phyloP scores from a whole-genome alignment of 2,329 filamentous ascomycete species.

The Tolypocladium ophioglossoides region DNA sequence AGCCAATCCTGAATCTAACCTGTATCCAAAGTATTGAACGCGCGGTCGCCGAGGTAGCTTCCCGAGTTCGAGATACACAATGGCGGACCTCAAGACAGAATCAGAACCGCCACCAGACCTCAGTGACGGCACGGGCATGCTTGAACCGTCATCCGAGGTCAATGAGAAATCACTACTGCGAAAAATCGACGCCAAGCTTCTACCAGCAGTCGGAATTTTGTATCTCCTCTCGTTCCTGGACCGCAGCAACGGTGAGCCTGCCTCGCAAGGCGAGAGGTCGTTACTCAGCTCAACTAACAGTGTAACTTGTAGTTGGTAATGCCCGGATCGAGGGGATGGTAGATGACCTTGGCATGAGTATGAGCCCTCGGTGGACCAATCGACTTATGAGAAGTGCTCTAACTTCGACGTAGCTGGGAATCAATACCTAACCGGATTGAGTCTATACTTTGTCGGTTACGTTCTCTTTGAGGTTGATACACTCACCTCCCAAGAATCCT shows the following conservation, averaged over 20 bases:
- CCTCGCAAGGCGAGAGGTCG: slow-evolving; percentile 9
- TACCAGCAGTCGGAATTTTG: slow-evolving; percentile 43
- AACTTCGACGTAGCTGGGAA: slow-evolving; percentile 33
- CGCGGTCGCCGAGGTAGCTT: no score
- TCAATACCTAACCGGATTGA: slow-evolving; percentile 55
- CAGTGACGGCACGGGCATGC: no score
- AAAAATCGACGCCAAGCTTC: slow-evolving; percentile 40
- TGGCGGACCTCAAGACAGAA: no score
- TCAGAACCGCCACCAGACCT: no score
- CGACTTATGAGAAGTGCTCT: no score
- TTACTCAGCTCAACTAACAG: slow-evolving; percentile 14
- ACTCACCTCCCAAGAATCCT: no score
- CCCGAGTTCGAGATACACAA: no score
- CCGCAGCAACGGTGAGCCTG: slow-evolving; percentile 41
- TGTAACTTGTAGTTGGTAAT: slow-evolving; percentile 38
- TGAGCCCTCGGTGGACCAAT: slow-evolving; percentile 8
- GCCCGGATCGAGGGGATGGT: slow-evolving; percentile 45
- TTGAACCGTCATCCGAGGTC: slow-evolving; percentile 14
- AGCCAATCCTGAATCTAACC: no score
- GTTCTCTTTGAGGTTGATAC: slow-evolving; percentile 40
- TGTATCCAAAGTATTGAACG: no score
- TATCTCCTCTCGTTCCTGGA: slow-evolving; percentile 49
- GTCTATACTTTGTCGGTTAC: slow-evolving; percentile 55
- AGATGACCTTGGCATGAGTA: slow-evolving; percentile 41
- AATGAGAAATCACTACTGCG: slow-evolving; percentile 48